These are phyloP conservation scores for Neoboletus subvelutipes DNA, from an alignment of 768 basidiomycete genomes.

Conservation along the genomic window DNA sequence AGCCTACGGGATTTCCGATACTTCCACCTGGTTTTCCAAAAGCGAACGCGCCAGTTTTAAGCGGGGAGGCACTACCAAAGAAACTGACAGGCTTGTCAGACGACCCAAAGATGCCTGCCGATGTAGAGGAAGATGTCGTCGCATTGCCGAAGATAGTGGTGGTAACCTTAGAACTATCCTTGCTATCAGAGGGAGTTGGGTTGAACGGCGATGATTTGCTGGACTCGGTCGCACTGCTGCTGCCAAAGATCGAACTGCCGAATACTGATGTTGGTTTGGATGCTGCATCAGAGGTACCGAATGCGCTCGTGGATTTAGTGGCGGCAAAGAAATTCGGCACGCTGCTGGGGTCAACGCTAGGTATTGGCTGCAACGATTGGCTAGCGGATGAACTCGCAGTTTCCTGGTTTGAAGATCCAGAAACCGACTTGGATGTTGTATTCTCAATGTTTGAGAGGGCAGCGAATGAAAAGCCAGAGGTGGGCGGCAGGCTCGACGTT, in stretches of 20 bases:
- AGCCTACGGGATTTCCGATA: conserved; percentile 65
- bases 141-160: conserved; percentile 22
- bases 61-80: conserved; percentile 32
- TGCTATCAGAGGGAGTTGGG: conserved; percentile 8
- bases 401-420: conserved; percentile 12
- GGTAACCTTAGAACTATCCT: conserved; percentile 14
- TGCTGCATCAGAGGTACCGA: conserved; percentile 20
- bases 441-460: conserved; percentile 9
- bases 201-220: conserved; percentile 14
- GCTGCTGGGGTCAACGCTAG: conserved; percentile 17
- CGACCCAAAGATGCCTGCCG: conserved; percentile 21
- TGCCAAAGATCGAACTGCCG: conserved; percentile 27
- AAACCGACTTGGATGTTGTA: conserved; percentile 2
- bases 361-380: conserved; percentile 10
- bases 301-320: conserved; percentile 16
- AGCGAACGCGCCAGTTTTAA: conserved; percentile 24
- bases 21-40: conserved; percentile 42
- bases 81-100: conserved; percentile 26
- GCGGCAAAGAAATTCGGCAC: conserved; percentile 25
- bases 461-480: conserved; percentile 22
- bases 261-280: conserved; percentile 28
- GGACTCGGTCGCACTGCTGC: conserved; percentile 12
- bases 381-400: conserved; percentile 4
- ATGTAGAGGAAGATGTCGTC: conserved; percentile 9
- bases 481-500: conserved; percentile 7